Evolutionary conservation across 805 yeast species (phyloP), one percentile per base, ranked within the genome.

Genomic region (Babjeviella inositovora): DNA sequence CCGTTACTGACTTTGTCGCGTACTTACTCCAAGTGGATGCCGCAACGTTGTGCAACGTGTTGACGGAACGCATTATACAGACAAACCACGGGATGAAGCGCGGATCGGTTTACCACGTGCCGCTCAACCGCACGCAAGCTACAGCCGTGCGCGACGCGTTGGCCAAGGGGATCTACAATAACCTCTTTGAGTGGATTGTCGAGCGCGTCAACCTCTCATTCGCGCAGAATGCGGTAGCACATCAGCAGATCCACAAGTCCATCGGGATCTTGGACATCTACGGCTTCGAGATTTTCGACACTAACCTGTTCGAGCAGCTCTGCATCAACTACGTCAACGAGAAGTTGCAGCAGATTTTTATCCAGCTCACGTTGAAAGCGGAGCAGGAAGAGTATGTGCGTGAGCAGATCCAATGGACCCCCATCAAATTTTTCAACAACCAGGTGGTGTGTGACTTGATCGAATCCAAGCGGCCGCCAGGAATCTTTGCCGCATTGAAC

Each of bases 371-470:
- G 3, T 62, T 90, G 41, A 90, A 90, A 51, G 79, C 96, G 0
- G 98, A 90, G 52, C 98, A 90, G 55, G 98, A 90, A 33, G 97
- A 90, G 44, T 90, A 90, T 40, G 90, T 82, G 17, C 75, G 79
- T 35, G 99, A 90, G 49, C 79, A 82, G 50, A 90, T 90, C 45
- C 66, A 81, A 46, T 90, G 98, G 98, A 81, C 93, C 8, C 97
- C 97, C 12, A 90, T 90, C 40, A 79, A 90, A 32, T 90, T 84
- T 49, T 90, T 90, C 57, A 90, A 90, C 51, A 90, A 90, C 53
- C 74, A 87, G 50, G 75, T 90, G 34, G 98, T 90, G 15, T 90
- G 97, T 56, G 99, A 90, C 38, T 62, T 90, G 43, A 90, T 90
- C 41, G 99, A 90, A 51, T 76, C 81, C 14, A 69, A 70, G 29